Evolutionary conservation across 176 grass and related monocot genomes (phyloP).

Genomic region (Coix lacrymajobi): DNA sequence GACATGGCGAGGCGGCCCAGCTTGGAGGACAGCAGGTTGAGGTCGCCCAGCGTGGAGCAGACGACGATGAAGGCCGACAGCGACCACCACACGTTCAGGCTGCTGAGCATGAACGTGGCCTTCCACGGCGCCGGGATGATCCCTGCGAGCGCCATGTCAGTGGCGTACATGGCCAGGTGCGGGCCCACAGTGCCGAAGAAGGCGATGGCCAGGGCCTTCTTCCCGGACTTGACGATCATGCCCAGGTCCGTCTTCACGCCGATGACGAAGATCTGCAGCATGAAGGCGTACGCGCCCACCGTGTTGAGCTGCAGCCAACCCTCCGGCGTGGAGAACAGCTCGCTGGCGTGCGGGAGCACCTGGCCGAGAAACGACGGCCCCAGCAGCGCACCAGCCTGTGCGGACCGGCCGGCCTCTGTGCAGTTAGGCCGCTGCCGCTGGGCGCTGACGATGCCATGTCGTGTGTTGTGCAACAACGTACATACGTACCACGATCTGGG

Average conservation of each 20-base stretch:
- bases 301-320: slow-evolving; percentile 68
- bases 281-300: slow-evolving; percentile 47
- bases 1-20: slow-evolving; percentile 92
- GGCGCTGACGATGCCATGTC: no score
- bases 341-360: not conserved
- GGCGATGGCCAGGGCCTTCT: slow-evolving; percentile 66
- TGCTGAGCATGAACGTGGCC: slow-evolving; percentile 11
- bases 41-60: slow-evolving; percentile 57
- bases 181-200: slow-evolving; percentile 41
- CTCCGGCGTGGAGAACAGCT: slow-evolving; percentile 43
- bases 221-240: slow-evolving; percentile 66
- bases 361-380: slow-evolving; percentile 55
- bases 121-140: not conserved
- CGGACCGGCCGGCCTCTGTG: no score
- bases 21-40: slow-evolving; percentile 81
- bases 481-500: slow-evolving; percentile 58
- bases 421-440: no score
- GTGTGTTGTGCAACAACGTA: no score
- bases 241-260: slow-evolving; percentile 80
- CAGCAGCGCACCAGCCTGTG: slow-evolving; percentile 49
- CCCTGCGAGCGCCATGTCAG: not conserved
- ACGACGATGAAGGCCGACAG: slow-evolving; percentile 74
- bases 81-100: slow-evolving; percentile 55
- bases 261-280: slow-evolving; percentile 63
- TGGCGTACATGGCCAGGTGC: slow-evolving; percentile 6